These are phyloP conservation scores for Mucuna pruriens DNA, from an alignment of 306 rosid species.

Conservation along the genomic window DNA sequence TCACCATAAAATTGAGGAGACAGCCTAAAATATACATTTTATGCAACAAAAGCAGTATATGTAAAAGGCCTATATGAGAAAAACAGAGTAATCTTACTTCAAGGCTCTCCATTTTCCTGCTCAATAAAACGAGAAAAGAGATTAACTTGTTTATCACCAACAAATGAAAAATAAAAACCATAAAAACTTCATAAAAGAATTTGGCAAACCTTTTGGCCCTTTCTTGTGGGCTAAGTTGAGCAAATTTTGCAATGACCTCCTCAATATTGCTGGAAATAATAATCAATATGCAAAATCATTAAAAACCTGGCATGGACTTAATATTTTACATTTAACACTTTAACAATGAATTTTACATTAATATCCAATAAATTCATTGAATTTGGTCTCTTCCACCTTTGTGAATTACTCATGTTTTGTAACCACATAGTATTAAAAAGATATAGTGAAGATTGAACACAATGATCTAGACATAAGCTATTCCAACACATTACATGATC, in stretches of 20 bases:
- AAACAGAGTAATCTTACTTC: slow-evolving; percentile 60
- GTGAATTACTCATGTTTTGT: neutral
- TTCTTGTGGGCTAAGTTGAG: slow-evolving; percentile 78
- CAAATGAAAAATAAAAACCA: slow-evolving; percentile 10
- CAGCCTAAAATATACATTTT: neutral
- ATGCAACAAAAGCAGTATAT: slow-evolving; percentile 23
- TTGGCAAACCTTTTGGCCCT: slow-evolving; percentile 73
- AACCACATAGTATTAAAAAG: neutral
- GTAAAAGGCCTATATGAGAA: slow-evolving; percentile 24
- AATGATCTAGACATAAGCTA: neutral
- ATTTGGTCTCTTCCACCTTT: neutral
- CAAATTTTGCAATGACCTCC: slow-evolving; percentile 69
- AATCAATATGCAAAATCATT: slow-evolving; percentile 7
- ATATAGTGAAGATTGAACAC: neutral
- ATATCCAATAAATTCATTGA: neutral
- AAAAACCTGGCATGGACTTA: neutral
- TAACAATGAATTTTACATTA: neutral
- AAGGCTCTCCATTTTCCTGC: slow-evolving; percentile 87
- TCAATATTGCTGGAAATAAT: slow-evolving; percentile 57
- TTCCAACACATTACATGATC: neutral
- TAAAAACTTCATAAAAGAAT: neutral
- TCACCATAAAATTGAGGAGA: neutral
- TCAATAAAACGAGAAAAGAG: slow-evolving; percentile 41
- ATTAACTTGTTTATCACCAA: slow-evolving; percentile 36
- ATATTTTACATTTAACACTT: neutral